Conservation (phyloP, 2,329 filamentous ascomycete genomes). For the Ceratocystis colombiana region DNA sequence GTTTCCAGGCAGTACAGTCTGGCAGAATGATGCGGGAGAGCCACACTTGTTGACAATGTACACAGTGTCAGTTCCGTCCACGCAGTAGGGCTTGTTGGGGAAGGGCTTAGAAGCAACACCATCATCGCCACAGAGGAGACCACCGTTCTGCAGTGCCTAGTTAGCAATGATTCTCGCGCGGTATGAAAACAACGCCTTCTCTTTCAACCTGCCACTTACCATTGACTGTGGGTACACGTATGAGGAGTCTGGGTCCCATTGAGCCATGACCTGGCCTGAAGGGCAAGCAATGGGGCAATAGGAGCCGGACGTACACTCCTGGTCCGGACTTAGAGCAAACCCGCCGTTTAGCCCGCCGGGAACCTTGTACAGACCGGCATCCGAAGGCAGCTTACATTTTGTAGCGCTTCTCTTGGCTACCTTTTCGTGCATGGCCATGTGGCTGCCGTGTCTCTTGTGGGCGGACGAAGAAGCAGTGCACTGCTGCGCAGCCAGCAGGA, state of each 20-base stretch:
- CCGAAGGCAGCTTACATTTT: constrained; percentile 54
- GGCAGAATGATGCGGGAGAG: constrained; percentile 58
- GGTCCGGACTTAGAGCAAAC: constrained; percentile 71
- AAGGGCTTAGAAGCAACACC: constrained; percentile 63
- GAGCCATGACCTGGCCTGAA: constrained; percentile 63
- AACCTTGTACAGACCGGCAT: constrained; percentile 56
- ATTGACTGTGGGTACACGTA: constrained; percentile 63
- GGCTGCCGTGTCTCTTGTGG: constrained; percentile 16
- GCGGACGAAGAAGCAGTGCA: constrained; percentile 14
- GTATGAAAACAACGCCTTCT: not conserved
- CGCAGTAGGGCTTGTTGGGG: constrained; percentile 56
- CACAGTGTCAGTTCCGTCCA: constrained; percentile 56
- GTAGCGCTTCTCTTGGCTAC: constrained; percentile 25
- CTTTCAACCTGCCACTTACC: constrained; percentile 40
- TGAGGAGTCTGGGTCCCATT: constrained; percentile 63
- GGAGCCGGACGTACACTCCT: constrained; percentile 53
- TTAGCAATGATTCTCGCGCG: constrained; percentile 20
- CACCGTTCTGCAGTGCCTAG: constrained; percentile 49
- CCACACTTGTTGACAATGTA: constrained; percentile 56
- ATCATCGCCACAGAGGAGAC: constrained; percentile 57
- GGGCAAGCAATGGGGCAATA: constrained; percentile 73
- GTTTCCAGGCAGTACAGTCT: constrained; percentile 68
- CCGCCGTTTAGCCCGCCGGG: constrained; percentile 56
- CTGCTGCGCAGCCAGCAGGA: constrained; percentile 26
- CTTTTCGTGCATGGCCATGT: constrained; percentile 24